Conservation (phyloP, 2,329 filamentous ascomycete genomes). For the Fusarium sp. region DNA sequence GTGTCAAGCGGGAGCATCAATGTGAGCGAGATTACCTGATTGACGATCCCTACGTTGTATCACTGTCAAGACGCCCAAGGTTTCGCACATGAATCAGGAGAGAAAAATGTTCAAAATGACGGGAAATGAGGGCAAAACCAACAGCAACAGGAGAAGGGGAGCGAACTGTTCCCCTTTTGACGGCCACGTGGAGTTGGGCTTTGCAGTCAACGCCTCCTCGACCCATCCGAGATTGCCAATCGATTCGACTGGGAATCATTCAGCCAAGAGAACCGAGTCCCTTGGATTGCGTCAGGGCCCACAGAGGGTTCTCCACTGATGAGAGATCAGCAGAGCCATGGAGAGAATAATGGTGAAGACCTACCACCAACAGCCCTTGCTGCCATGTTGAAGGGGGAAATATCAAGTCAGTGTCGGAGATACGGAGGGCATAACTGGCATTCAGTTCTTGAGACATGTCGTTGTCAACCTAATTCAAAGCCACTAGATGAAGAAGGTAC, state of each 20-base stretch:
- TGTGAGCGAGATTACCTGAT: background rate
- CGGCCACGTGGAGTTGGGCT: constrained; percentile 11
- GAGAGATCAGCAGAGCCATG: constrained; percentile 13
- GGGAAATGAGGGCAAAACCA: background rate
- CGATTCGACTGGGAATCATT: constrained; percentile 20
- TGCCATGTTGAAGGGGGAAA: background rate
- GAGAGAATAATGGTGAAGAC: background rate
- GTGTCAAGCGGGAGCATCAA: background rate
- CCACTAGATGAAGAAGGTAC: background rate
- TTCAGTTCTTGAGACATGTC: background rate
- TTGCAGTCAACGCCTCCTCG: background rate
- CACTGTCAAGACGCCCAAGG: background rate
- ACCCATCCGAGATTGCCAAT: constrained; percentile 32
- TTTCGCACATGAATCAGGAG: background rate
- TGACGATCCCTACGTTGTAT: background rate
- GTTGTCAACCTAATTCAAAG: background rate
- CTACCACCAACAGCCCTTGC: background rate
- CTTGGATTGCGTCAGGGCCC: constrained; percentile 29
- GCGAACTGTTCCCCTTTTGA: constrained; percentile 2
- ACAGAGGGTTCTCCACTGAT: constrained; percentile 8
- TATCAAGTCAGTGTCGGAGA: background rate
- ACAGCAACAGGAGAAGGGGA: background rate
- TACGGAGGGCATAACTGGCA: background rate
- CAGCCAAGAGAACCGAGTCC: constrained; percentile 28
- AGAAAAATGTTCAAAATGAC: background rate